Percentiles rank a stretch among this genome's conserved stretches.
Conservation (phyloP, 306 rosid genomes). For the Medicago lupulina region DNA sequence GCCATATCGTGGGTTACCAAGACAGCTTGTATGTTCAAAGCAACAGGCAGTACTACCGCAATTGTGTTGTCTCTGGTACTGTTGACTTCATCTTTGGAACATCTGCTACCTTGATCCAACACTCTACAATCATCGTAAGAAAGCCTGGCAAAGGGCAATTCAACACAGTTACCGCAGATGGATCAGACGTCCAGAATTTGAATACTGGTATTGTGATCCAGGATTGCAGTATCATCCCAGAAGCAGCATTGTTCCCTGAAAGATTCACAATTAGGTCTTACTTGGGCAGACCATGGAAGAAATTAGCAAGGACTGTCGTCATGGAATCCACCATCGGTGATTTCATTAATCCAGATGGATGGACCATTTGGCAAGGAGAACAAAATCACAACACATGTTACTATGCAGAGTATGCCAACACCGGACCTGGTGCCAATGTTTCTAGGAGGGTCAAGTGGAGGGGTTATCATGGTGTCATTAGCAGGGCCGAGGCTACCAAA, state of each 20-base stretch:
- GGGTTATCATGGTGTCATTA: slow-evolving; percentile 47
- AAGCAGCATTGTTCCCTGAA: slow-evolving; percentile 35
- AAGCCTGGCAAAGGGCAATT: slow-evolving; percentile 50
- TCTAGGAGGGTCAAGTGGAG: slow-evolving; percentile 59
- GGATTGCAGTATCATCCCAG: slow-evolving; percentile 62
- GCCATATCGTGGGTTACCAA: slow-evolving; percentile 63
- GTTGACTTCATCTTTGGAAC: slow-evolving; percentile 76
- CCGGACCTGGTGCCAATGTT: slow-evolving; percentile 59
- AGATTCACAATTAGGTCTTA: slow-evolving; percentile 49
- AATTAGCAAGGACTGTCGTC: slow-evolving; percentile 50
- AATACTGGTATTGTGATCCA: slow-evolving; percentile 59
- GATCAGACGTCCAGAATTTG: slow-evolving; percentile 23
- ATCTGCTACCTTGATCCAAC: slow-evolving; percentile 54
- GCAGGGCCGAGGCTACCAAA: slow-evolving; percentile 45
- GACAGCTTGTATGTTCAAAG: slow-evolving; percentile 66
- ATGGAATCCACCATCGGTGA: slow-evolving; percentile 67
- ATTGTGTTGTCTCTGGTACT: slow-evolving; percentile 73
- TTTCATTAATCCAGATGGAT: slow-evolving; percentile 50
- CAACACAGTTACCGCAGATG: slow-evolving; percentile 66
- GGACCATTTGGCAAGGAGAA: slow-evolving; percentile 47
- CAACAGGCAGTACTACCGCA: slow-evolving; percentile 70
- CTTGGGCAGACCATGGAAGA: slow-evolving; percentile 79
- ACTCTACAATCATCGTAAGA: slow-evolving; percentile 58
- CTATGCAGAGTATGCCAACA: slow-evolving; percentile 63
- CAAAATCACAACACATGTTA: slow-evolving; percentile 31